Conservation (phyloP, 2,329 filamentous ascomycete genomes). For the Sporothrix inflata region DNA sequence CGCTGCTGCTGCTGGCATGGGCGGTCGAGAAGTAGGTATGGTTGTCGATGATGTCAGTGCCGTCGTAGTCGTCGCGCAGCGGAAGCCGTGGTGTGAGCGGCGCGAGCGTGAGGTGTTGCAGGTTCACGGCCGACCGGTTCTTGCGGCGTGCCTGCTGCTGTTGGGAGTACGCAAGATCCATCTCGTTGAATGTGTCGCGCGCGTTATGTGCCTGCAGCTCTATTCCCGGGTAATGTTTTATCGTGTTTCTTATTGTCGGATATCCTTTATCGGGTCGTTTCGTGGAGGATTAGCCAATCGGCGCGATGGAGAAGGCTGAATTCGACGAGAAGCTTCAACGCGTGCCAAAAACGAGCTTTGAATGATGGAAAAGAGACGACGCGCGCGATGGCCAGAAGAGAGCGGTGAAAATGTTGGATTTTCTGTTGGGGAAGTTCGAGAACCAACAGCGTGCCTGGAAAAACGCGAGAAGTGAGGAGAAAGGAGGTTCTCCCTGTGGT, state of each 20-base stretch:
- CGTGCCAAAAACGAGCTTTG: not conserved
- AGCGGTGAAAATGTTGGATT: not conserved
- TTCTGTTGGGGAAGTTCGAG: constrained; percentile 23
- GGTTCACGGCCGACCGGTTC: constrained; percentile 61
- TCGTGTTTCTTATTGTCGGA: not conserved
- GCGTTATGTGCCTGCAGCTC: not conserved
- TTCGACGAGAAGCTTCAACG: not conserved
- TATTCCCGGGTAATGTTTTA: not conserved
- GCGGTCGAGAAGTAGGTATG: constrained; percentile 35
- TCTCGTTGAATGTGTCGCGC: constrained; percentile 37
- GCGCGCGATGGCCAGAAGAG: not conserved
- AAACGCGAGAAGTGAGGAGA: constrained; percentile 6
- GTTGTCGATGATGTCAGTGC: constrained; percentile 23
- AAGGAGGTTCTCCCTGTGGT: not conserved
- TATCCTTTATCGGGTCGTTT: constrained; percentile 5
- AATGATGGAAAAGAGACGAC: not conserved
- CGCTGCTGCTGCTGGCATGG: constrained; percentile 39
- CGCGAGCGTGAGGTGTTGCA: constrained; percentile 65
- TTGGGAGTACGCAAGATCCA: constrained; percentile 66
- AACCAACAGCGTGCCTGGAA: constrained; percentile 7
- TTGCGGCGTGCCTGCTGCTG: constrained; percentile 62
- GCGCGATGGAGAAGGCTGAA: not conserved
- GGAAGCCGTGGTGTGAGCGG: constrained; percentile 66
- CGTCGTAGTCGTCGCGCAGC: constrained; percentile 54
- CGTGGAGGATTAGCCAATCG: constrained; percentile 7